Conservation (phyloP, 352 stramenopile genomes). For the Globisporangium polare region DNA sequence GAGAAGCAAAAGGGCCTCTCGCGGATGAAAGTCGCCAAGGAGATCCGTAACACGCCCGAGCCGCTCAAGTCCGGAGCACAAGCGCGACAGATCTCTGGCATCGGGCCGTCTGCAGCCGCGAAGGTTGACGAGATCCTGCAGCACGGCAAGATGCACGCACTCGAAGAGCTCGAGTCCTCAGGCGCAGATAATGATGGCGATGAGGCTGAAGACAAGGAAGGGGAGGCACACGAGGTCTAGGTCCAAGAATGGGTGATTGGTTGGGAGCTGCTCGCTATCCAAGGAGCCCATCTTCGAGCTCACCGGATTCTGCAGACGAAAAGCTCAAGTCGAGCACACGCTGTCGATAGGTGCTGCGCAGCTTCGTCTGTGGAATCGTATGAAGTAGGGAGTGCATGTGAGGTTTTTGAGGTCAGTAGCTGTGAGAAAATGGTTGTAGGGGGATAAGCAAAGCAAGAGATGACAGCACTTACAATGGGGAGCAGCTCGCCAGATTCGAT, state of each 20-base stretch:
- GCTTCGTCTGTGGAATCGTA: conserved; percentile 10
- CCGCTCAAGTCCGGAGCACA: conserved; percentile 28
- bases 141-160: conserved; percentile 28
- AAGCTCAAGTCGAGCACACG: conserved; percentile 16
- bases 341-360: conserved; percentile 18
- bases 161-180: conserved; percentile 19
- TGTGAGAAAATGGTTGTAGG: background rate
- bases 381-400: background rate
- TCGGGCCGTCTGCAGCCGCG: conserved; percentile 27
- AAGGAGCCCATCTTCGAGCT: conserved; percentile 24
- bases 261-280: background rate
- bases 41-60: conserved; percentile 25
- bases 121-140: conserved; percentile 40
- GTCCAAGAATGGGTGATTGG: background rate
- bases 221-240: conserved; percentile 1
- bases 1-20: conserved; percentile 37
- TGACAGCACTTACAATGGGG: conserved; percentile 22
- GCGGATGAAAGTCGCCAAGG: conserved; percentile 37
- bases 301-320: conserved; percentile 36
- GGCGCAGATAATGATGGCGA: background rate
- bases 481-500: conserved; percentile 57
- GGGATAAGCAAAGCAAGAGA: background rate
- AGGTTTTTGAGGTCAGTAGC: background rate
- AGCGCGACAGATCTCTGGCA: conserved; percentile 20
- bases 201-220: conserved; percentile 2